A percentile compares a stretch with the other conserved stretches of the same genome.
phyloP scores from a whole-genome alignment of 2,329 filamentous ascomycete genomes.

The Lanzia echinophila region DNA sequence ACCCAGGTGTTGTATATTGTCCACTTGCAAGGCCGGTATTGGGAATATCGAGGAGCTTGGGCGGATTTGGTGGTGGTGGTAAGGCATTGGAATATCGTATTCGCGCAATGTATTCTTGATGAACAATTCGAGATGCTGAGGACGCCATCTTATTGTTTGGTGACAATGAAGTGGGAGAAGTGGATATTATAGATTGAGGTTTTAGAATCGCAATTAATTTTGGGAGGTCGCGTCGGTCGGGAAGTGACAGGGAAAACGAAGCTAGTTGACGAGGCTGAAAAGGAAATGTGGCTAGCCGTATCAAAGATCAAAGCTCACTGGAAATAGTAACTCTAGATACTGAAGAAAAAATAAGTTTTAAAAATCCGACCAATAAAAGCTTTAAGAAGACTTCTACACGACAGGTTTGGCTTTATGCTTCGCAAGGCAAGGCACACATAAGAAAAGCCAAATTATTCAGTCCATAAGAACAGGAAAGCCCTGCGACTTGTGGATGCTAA shows the following conservation, averaged over 20 bases:
- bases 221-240: conserved; percentile 11
- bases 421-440: no score
- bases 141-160: conserved; percentile 22
- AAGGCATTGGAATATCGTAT: conserved; percentile 94
- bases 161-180: neutral
- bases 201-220: conserved; percentile 1
- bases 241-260: neutral
- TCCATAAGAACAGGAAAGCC: no score
- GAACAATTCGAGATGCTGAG: conserved; percentile 42
- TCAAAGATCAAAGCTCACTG: neutral
- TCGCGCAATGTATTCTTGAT: conserved; percentile 96
- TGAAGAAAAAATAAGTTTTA: neutral
- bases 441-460: no score
- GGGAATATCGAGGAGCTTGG: conserved; percentile 94
- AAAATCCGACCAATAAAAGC: no score
- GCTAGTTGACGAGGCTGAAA: conserved; percentile 12
- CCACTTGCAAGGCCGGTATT: conserved; percentile 82
- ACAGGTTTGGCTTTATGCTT: no score
- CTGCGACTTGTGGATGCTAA: no score
- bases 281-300: neutral
- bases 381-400: no score
- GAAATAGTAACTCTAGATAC: no score
- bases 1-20: conserved; percentile 85
- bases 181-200: neutral
- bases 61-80: conserved; percentile 86